Evolutionary conservation across 345 rosid genomes (phyloP), one percentile per base, ranked within the genome.

Genomic region (Gossypioides kirkii): DNA sequence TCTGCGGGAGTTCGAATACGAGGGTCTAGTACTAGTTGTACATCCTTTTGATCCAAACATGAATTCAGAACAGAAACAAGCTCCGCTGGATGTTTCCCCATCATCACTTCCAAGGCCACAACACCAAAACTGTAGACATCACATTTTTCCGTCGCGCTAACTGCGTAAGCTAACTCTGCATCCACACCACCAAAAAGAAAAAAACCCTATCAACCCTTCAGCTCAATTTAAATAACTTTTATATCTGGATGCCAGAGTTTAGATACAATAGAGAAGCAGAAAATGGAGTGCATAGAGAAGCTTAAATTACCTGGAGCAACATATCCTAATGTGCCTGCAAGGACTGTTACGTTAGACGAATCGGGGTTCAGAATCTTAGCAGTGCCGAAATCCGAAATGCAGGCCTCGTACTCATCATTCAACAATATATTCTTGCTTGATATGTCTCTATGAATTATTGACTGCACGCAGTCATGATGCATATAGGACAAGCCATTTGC

Each of bases 381-480:
- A 6, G 3, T 53, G 23, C 58, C 58, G 20, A 53, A 53, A 53
- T 53, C 23, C 2, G 23, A 53, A n/a, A 53, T n/a, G 20, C 11
- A 53, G 58, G 58, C 58, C 58, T 53, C 58, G 3, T 18, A 18
- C 58, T 53, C 25, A 53, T 20, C 58, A 53, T 53, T 53, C 11
- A 53, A 6, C 9, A 53, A 53, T n/a, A 53, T 23, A 18, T 53
- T 53, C 58, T 53, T 53, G 58, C 58, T 18, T 53, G 58, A 53
- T 53, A 53, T n/a, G 58, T 53, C 58, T n/a, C 56, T 17, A 53
- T 53, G 58, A 53, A 53, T 53, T n/a, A 18, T 66, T 66, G 55
- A 54, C 45, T 56, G 72, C 8, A 26, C 18, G 10, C 72, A 49
- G 52, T 68, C 72, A 68, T 49, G 52, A 45, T 26, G 52, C 72